A percentile compares a stretch with the other conserved stretches of the same genome.
Conservation (phyloP, 768 basidiomycete genomes). For the Trametes punicea region DNA sequence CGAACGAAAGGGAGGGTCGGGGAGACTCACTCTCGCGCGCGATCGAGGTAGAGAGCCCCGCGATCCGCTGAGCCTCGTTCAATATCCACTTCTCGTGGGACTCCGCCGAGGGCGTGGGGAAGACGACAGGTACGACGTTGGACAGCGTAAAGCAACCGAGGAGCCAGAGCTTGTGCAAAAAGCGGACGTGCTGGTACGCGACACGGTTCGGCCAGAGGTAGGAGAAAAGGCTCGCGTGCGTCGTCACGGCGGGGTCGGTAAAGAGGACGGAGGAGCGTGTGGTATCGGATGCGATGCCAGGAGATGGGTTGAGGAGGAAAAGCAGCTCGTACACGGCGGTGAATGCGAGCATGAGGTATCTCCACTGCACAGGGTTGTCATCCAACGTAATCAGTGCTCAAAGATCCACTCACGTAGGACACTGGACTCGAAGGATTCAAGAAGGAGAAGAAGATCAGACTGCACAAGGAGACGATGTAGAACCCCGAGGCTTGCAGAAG, state of each 20-base stretch:
- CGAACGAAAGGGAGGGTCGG: background rate
- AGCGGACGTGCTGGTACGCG: conserved; percentile 70
- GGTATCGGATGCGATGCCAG: conserved; percentile 29
- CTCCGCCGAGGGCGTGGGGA: conserved; percentile 39
- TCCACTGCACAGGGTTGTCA: conserved; percentile 58
- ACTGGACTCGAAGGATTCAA: conserved; percentile 57
- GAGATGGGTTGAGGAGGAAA: conserved; percentile 60
- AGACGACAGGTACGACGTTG: conserved; percentile 65
- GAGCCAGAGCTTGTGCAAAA: conserved; percentile 76
- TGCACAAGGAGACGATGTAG: conserved; percentile 57
- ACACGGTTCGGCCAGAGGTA: conserved; percentile 60
- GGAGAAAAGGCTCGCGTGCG: conserved; percentile 32
- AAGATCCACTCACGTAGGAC: conserved; percentile 58
- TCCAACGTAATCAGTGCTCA: too few relatives aligned
- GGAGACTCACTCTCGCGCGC: conserved; percentile 51
- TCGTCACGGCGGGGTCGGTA: conserved; percentile 17
- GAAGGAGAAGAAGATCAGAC: conserved; percentile 60
- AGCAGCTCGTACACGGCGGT: conserved; percentile 61
- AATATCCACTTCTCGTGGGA: conserved; percentile 22
- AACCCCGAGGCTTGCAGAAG: conserved; percentile 60
- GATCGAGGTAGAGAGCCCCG: conserved; percentile 39
- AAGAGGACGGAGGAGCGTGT: conserved; percentile 29
- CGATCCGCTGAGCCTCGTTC: conserved; percentile 39
- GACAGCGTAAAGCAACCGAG: conserved; percentile 71
- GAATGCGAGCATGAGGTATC: conserved; percentile 66